Percentiles rank a stretch among this genome's conserved stretches.
phyloP scores from a whole-genome alignment of 805 yeast genomes.

The Saccharomycopsis selenospora region DNA sequence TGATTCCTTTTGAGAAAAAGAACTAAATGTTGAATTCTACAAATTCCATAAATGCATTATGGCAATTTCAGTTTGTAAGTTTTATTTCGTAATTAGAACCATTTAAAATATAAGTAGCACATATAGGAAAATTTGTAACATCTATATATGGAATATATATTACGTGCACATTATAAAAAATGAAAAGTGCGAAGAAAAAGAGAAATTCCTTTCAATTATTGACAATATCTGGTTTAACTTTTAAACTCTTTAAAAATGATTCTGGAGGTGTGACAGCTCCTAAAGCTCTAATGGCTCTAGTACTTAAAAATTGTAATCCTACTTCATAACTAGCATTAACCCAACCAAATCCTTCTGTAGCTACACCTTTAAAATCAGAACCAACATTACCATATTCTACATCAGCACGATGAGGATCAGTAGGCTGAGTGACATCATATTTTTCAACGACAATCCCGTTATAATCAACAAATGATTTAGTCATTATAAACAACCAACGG shows the following conservation, averaged over 20 bases:
- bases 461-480: constrained; percentile 82
- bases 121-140: too few species aligned
- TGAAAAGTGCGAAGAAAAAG: too few species aligned
- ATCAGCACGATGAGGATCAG: constrained; percentile 78
- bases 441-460: constrained; percentile 95
- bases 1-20: too few species aligned
- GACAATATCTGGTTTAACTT: neutral
- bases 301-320: constrained; percentile 60
- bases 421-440: constrained; percentile 77
- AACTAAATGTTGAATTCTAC: too few species aligned
- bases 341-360: constrained; percentile 98
- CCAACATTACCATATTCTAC: constrained; percentile 97
- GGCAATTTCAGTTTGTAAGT: too few species aligned
- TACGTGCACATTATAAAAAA: too few species aligned
- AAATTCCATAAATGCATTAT: too few species aligned
- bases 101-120: too few species aligned
- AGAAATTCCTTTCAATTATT: too few species aligned
- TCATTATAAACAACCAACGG: constrained; percentile 88
- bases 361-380: constrained; percentile 82
- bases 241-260: constrained; percentile 38
- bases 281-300: constrained; percentile 64
- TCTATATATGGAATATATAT: too few species aligned
- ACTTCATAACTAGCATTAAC: constrained; percentile 79
- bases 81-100: too few species aligned
- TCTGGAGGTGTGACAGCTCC: constrained; percentile 74